Conservation (phyloP, 306 rosid genomes). For the Sicyos baderoa region DNA sequence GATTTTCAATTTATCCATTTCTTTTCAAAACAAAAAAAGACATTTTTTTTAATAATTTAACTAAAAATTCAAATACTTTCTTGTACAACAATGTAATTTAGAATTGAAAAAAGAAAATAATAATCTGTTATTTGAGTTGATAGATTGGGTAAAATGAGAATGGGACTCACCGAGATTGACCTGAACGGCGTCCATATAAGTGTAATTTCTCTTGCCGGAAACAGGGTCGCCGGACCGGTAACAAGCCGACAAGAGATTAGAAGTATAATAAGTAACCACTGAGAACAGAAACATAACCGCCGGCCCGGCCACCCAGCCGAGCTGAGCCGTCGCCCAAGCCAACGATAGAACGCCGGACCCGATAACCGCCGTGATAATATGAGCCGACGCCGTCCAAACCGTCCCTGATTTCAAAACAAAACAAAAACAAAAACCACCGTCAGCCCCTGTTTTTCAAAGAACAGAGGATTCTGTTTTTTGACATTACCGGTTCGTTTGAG, state of each 20-base stretch:
- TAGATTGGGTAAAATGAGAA: no score
- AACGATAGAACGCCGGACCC: slow-evolving; percentile 78
- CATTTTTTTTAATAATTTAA: no score
- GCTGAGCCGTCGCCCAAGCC: slow-evolving; percentile 86
- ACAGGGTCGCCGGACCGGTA: slow-evolving; percentile 61
- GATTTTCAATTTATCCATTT: no score
- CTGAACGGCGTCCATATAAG: slow-evolving; percentile 67
- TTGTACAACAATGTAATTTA: no score
- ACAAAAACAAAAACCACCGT: background rate
- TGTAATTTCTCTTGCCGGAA: slow-evolving; percentile 77
- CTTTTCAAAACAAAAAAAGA: no score
- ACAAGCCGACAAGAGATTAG: slow-evolving; percentile 60
- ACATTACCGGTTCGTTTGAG: slow-evolving; percentile 62
- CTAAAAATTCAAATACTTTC: no score
- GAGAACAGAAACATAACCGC: slow-evolving; percentile 59
- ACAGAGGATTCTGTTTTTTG: background rate
- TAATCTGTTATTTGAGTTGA: no score
- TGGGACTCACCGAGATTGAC: slow-evolving; percentile 35
- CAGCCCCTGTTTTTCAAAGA: background rate
- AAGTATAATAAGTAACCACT: slow-evolving; percentile 68
- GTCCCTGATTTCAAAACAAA: slow-evolving; percentile 35
- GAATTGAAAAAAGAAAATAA: no score
- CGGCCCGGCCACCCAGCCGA: slow-evolving; percentile 93
- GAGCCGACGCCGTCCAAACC: slow-evolving; percentile 73
- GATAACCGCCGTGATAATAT: slow-evolving; percentile 75